phyloP scores from a whole-genome alignment of 1,284 basidiomycete genomes.

The Moesziomyces sp. region DNA sequence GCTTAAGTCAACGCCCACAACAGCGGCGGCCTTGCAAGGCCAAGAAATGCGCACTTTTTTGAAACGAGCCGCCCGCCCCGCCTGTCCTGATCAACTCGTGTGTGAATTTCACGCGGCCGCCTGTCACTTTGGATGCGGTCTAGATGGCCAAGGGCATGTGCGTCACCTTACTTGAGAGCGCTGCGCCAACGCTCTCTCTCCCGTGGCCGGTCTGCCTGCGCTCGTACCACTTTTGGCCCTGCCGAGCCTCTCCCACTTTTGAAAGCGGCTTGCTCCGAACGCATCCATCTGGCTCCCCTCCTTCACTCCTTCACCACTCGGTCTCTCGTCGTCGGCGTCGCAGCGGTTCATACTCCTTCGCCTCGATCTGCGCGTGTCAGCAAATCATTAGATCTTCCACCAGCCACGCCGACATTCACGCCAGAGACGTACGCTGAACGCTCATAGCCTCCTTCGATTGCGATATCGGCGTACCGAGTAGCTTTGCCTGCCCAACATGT shows the following conservation, averaged over 20 bases:
- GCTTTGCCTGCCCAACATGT: slow-evolving; percentile 9
- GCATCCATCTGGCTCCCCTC: not conserved
- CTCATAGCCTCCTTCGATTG: not conserved
- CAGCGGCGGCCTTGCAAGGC: not conserved
- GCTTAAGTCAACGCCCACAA: not conserved
- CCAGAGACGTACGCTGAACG: not conserved
- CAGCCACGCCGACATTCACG: not conserved
- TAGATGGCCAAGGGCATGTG: not conserved
- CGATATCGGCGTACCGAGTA: not conserved
- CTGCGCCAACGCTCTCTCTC: not conserved
- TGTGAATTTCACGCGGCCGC: not conserved
- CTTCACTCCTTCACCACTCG: not conserved
- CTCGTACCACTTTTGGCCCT: not conserved
- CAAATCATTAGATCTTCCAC: not conserved
- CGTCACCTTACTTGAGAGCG: not conserved
- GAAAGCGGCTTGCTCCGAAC: not conserved
- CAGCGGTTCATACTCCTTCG: too few relatives aligned
- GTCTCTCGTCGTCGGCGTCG: not conserved
- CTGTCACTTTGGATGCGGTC: not conserved
- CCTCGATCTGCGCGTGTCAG: not conserved
- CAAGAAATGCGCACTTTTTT: not conserved
- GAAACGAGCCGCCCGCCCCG: not conserved
- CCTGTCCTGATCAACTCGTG: not conserved
- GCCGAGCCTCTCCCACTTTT: not conserved
- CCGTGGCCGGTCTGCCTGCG: not conserved